A percentile compares a stretch with the other conserved stretches of the same genome.
phyloP scores from a whole-genome alignment of 2,329 filamentous ascomycete species.

The Cladosporium halotolerans region DNA sequence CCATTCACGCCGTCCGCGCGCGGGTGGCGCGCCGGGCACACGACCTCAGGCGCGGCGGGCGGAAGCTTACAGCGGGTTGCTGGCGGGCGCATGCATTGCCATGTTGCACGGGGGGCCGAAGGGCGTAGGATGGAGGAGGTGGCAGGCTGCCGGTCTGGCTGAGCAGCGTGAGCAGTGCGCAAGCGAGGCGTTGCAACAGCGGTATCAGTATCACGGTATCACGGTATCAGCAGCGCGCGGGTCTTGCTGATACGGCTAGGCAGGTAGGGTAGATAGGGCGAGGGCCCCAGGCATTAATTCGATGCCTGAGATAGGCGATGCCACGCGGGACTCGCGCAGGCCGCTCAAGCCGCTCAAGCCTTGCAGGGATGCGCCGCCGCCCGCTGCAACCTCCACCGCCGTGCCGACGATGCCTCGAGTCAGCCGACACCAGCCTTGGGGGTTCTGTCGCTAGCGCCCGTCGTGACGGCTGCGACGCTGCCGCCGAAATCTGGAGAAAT shows the following conservation, averaged over 20 bases:
- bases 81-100: not conserved
- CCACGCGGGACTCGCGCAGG: no score
- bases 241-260: conserved; percentile 2
- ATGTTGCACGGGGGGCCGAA: not conserved
- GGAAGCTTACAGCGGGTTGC: conserved; percentile 3
- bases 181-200: conserved; percentile 1
- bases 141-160: no score
- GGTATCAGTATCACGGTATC: conserved; percentile 11
- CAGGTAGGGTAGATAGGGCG: not conserved
- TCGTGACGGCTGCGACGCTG: conserved; percentile 5
- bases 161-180: no score
- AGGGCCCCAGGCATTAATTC: no score
- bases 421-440: not conserved
- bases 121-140: no score
- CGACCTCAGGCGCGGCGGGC: not conserved
- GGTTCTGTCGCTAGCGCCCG: not conserved
- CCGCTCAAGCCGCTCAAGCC: no score
- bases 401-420: not conserved
- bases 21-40: conserved; percentile 5
- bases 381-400: no score
- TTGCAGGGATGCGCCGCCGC: no score
- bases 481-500: no score
- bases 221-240: not conserved
- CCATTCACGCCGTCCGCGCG: not conserved
- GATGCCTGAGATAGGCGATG: no score